Conservation (phyloP, 225 moss, liverwort and hornwort genomes). For the Anthoceros angustus region DNA sequence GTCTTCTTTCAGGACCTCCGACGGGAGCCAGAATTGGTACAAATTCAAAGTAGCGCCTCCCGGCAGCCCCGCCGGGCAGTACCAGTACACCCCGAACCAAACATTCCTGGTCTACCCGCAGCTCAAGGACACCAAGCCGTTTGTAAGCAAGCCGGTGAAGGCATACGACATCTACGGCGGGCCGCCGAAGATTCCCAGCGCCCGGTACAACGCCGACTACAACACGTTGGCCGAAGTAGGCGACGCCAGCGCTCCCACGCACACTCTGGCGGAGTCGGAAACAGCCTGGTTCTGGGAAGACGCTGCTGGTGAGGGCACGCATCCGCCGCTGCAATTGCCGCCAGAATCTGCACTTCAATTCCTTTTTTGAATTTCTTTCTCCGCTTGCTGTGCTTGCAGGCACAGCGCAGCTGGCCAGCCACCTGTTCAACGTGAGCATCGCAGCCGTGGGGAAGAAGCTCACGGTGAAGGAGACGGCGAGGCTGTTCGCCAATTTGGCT, state of each 20-base stretch:
- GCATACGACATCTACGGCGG: background rate
- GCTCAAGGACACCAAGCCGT: background rate
- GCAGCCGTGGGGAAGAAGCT: too few relatives aligned
- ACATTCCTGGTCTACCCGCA: conserved; percentile 1
- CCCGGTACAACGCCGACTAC: conserved; percentile 1
- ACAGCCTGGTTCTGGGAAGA: conserved; percentile 1
- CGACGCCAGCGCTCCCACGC: background rate
- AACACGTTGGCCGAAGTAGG: background rate
- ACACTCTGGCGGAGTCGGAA: background rate
- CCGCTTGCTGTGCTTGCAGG: too few relatives aligned
- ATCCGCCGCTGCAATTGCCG: too few relatives aligned
- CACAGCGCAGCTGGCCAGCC: too few relatives aligned
- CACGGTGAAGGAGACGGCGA: too few relatives aligned
- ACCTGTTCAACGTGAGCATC: too few relatives aligned
- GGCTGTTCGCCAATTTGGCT: too few relatives aligned
- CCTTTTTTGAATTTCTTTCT: too few relatives aligned
- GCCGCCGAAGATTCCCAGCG: background rate
- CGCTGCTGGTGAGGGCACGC: background rate
- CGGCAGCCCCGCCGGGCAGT: background rate
- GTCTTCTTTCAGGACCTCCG: background rate
- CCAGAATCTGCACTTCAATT: too few relatives aligned
- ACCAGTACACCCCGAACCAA: background rate
- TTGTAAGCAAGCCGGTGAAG: background rate
- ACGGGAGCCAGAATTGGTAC: background rate
- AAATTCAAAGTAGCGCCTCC: background rate